Evolutionary conservation across 2,329 filamentous ascomycete genomes (phyloP), one percentile per base, ranked within the genome.

Genomic region (Scedosporium aurantiacum): DNA sequence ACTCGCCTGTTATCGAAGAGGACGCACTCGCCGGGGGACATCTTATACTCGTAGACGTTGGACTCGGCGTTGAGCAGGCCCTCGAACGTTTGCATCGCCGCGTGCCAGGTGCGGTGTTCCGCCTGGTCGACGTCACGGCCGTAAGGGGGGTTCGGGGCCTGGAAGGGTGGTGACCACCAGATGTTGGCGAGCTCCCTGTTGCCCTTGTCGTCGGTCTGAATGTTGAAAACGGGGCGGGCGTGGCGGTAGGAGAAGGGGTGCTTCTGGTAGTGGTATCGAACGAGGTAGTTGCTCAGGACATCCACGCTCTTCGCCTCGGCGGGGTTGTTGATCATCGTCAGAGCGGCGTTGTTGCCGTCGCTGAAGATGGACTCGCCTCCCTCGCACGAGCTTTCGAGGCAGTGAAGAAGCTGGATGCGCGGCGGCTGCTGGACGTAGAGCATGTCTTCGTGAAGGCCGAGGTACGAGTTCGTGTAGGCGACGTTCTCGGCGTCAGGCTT

Each of bases 361-460:
- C 85, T 85, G 75, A 97, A 99, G 60, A 96, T 79, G 1, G 91
- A 96, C 68, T 90, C 87, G 56, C 93, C 94, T 18, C 93, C 93
- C 0, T 81, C 75, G 66, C 86, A 87, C 1, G 85, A 87, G 68
- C 95, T 96, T 64, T 88, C 82, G 50, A 97, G 79, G 69, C 91
- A 97, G 74, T 97, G 94, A 3, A 97, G 83, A 25, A 97, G 78
- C 73, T 99, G 93, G 59, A 94, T 83, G 37, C 87, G 85, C 0
- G 93, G 93, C 2, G 90, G 85, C 58, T 90, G 83, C 14, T 82
- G 76, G 74, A 94, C 87, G 75, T 97, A 97, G 61, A 97, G 80
- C 47, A 97, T 81, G 71, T 97, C 94, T 83, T 96, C 94, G 75
- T 99, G 94, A 57, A 97, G 85, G 16, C 89, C 90, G 1, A 97